Conservation (phyloP, 495 filamentous ascomycete genomes). For the Copromyces sp. region DNA sequence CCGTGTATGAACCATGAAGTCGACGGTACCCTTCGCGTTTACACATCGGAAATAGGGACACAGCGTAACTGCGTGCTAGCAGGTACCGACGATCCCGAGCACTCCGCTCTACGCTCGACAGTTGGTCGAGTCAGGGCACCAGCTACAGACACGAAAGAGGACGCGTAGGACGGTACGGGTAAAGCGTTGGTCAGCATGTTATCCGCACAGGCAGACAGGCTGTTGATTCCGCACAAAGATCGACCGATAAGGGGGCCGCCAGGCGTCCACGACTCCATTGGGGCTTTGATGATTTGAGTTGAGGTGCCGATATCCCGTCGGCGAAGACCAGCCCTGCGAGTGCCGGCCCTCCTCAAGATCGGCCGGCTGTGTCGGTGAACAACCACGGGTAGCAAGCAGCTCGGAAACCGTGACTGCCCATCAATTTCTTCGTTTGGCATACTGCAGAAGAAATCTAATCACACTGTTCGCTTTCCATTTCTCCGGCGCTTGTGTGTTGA, state of each 20-base stretch:
- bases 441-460: not conserved
- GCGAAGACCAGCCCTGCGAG: not conserved
- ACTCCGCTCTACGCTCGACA: not conserved
- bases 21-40: not conserved
- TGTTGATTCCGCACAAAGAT: not conserved
- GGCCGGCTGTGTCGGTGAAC: not conserved
- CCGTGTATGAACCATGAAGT: not conserved
- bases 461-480: not conserved
- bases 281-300: not conserved
- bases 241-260: not conserved
- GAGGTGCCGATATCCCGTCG: not conserved
- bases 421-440: not conserved
- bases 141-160: not conserved
- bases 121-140: not conserved
- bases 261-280: not conserved
- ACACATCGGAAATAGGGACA: not conserved
- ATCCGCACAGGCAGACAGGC: not conserved
- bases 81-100: not conserved
- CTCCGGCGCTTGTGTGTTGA: not conserved
- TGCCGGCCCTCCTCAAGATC: not conserved
- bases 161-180: not conserved
- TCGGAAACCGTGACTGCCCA: not conserved
- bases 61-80: not conserved
- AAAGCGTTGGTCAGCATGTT: not conserved
- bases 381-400: not conserved